A percentile compares a stretch with the other conserved stretches of the same genome.
These are phyloP conservation scores for Hypsizygus ulmarius DNA, from an alignment of 1,284 basidiomycete species.

Conservation along the genomic window DNA sequence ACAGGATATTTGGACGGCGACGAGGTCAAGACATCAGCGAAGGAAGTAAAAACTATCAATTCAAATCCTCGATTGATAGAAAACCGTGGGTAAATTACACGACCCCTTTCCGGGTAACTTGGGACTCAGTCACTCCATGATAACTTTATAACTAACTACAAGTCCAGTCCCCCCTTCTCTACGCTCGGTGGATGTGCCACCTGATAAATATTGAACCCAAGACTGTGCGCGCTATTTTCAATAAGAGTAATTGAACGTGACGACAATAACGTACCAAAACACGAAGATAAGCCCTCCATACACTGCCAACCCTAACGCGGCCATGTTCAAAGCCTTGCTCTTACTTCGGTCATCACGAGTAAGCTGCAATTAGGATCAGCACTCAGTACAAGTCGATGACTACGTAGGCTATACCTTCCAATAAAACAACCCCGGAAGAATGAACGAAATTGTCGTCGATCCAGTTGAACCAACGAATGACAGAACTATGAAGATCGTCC, in stretches of 20 bases:
- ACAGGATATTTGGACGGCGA: constrained; percentile 7
- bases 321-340: constrained; percentile 55
- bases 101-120: no score
- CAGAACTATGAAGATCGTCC: constrained; percentile 55
- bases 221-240: constrained; percentile 36
- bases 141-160: background rate
- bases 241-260: background rate
- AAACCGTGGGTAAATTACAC: constrained; percentile 21
- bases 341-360: constrained; percentile 64
- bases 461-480: constrained; percentile 98
- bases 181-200: constrained; percentile 34
- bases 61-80: constrained; percentile 1
- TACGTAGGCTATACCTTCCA: constrained; percentile 60
- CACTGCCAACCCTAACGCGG: constrained; percentile 64
- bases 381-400: background rate
- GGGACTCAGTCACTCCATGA: background rate
- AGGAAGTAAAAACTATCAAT: constrained; percentile 9
- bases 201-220: constrained; percentile 75
- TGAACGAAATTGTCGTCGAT: constrained; percentile 96
- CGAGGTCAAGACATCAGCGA: constrained; percentile 11
- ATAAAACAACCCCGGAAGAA: constrained; percentile 86
- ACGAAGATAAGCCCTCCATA: constrained; percentile 85
- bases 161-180: constrained; percentile 2
- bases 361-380: constrained; percentile 42
- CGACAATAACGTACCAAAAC: constrained; percentile 68